Percentiles rank a stretch among this genome's conserved stretches.
Conservation (phyloP, 208 protist species). For the Leishmania gerbilli region DNA sequence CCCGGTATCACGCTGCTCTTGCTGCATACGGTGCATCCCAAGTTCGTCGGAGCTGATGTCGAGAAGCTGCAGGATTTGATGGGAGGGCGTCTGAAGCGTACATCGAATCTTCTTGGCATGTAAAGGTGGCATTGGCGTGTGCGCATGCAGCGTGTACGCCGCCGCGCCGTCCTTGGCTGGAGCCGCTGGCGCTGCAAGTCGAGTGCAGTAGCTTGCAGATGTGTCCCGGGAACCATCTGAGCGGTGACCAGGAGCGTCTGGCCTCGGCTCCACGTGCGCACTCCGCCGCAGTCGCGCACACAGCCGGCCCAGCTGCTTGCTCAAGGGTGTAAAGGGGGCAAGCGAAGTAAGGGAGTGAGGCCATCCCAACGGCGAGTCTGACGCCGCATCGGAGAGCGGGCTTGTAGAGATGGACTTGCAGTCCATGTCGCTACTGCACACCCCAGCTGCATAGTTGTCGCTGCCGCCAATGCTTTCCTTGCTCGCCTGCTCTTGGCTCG, state of each 20-base stretch:
- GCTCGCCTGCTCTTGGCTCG: not conserved
- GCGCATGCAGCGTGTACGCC: constrained; percentile 13
- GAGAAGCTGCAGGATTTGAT: constrained; percentile 11
- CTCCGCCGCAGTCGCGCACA: not conserved
- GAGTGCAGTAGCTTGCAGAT: not conserved
- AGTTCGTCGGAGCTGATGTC: constrained; percentile 18
- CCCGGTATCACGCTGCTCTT: not conserved
- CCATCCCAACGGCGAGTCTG: not conserved
- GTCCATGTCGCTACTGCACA: not conserved
- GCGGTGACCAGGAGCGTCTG: not conserved
- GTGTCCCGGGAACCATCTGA: not conserved
- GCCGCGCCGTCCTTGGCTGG: not conserved
- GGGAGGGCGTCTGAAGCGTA: not conserved
- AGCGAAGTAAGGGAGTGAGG: not conserved
- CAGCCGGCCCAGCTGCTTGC: not conserved
- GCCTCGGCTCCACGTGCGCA: not conserved
- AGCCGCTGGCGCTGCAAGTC: not conserved
- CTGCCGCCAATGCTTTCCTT: not conserved
- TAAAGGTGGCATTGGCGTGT: constrained; percentile 8
- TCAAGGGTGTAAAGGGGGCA: not conserved
- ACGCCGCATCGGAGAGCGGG: not conserved
- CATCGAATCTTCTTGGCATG: constrained; percentile 14
- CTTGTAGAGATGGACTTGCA: not conserved
- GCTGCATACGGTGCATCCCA: constrained; percentile 4
- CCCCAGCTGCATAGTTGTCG: not conserved